Evolutionary conservation across 805 yeast species (phyloP), one percentile per base, ranked within the genome.

Genomic region (Candida sonorensis): DNA sequence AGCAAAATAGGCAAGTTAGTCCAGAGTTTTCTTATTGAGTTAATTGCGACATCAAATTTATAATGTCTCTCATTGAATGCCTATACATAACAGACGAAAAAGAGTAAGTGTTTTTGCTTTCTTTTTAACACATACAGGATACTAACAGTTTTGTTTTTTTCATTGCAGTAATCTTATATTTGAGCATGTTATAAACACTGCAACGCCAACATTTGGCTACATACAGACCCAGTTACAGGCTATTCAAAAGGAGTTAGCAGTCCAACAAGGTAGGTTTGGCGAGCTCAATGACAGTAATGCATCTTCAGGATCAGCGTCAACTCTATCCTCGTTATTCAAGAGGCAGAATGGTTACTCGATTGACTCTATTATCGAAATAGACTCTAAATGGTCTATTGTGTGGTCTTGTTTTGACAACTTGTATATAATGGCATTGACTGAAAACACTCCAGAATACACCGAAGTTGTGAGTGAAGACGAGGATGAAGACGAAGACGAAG

Each of bases 381-480:
- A 58, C 28, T 38, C 51, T 5, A 45, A 43, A 21, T 56, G 55
- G 53, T 21, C 39, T 9, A 39, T 54, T n/a, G 46, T 55, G 31
- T 70, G 50, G 54, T 41, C 19, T 18, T 37, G 20, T 45, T 54
- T 27, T 13, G 54, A 41, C 20, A 31, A 34, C 3, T 16, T 56
- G 8, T 34, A 35, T 21, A 22, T 47, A n/a, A 13, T 48, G 1
- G 36, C 44, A 2, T 17, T 50, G 7, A 48, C 53, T 4, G 31
- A 42, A n/a, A 20, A 30, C 5, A 30, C 20, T 1, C 29, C 42
- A 2, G 48, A 36, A 2, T 33, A 31, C n/a, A 27, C 44, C 6
- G 60, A 56, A 4, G 53, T 50, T 5, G 44, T 46, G n/a, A 51
- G 55, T 12, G 62, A 57, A 12, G 50, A 51, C 20, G 59, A 48